Percentiles rank a stretch among this genome's conserved stretches.
phyloP scores from a whole-genome alignment of 2,329 filamentous ascomycete species.

The Hymenoscyphus linearis region DNA sequence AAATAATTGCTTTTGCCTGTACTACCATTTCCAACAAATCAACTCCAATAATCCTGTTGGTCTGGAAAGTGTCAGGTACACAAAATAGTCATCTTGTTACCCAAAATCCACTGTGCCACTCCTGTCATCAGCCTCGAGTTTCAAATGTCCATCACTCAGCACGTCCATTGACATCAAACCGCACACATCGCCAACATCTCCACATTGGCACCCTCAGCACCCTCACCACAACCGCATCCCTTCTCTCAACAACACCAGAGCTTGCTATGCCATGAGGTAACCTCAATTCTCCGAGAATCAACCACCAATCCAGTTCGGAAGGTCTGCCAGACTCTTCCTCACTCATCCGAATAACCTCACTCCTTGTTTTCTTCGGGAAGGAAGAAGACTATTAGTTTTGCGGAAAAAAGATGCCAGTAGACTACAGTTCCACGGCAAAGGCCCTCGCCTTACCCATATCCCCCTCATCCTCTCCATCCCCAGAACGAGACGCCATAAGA shows the following conservation, averaged over 20 bases:
- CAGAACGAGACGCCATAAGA: constrained; percentile 34
- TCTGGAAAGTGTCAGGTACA: not conserved
- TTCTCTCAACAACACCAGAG: not conserved
- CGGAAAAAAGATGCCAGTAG: constrained; percentile 46
- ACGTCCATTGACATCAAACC: not conserved
- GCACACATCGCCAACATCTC: not conserved
- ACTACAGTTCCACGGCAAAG: constrained; percentile 46
- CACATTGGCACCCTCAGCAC: too few species aligned
- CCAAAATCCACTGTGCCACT: not conserved
- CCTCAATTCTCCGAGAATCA: not conserved
- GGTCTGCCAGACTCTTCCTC: constrained; percentile 2
- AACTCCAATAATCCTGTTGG: not conserved
- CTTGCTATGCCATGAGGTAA: constrained; percentile 6
- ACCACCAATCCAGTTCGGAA: not conserved
- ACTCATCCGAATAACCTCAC: constrained; percentile 11
- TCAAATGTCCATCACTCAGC: not conserved
- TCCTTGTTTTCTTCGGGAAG: too few species aligned
- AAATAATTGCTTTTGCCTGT: not conserved
- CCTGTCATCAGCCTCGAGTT: constrained; percentile 1
- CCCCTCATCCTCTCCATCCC: constrained; percentile 43
- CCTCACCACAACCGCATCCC: not conserved
- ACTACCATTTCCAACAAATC: not conserved
- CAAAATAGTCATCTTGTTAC: not conserved
- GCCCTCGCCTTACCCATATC: constrained; percentile 42
- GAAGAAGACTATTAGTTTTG: too few species aligned